A percentile compares a stretch with the other conserved stretches of the same genome.
Conservation (phyloP, 371 early-diverging fungal genomes). For the Lichtheimia ornata region DNA sequence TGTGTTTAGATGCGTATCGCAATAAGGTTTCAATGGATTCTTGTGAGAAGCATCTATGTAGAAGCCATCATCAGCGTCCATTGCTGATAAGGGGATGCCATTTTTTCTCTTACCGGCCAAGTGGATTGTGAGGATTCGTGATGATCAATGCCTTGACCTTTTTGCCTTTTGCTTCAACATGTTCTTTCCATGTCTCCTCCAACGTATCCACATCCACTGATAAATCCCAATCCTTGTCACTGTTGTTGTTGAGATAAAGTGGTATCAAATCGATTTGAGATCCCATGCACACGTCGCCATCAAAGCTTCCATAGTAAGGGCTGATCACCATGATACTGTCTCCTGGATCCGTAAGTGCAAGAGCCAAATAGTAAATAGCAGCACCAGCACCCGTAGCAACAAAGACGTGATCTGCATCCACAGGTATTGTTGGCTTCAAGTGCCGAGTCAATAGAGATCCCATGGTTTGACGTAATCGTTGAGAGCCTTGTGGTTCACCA, state of each 20-base stretch:
- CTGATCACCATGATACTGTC: constrained; percentile 72
- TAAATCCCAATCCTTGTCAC: constrained; percentile 6
- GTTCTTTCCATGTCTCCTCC: constrained; percentile 35
- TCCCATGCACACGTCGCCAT: constrained; percentile 56
- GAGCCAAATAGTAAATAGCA: constrained; percentile 60
- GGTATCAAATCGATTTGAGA: constrained; percentile 53
- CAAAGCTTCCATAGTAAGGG: constrained; percentile 80
- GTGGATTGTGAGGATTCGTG: constrained; percentile 74
- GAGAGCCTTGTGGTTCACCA: constrained; percentile 55
- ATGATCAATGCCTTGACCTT: constrained; percentile 57
- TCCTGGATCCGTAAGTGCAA: constrained; percentile 67
- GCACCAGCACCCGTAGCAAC: constrained; percentile 72
- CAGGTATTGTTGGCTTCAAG: constrained; percentile 47
- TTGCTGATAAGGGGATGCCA: not conserved
- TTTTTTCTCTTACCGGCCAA: constrained; percentile 41
- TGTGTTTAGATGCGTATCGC: constrained; percentile 59
- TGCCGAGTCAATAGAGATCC: constrained; percentile 62
- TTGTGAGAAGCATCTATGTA: constrained; percentile 54
- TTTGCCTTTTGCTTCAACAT: constrained; percentile 34
- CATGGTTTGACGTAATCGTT: constrained; percentile 47
- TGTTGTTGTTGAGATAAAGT: constrained; percentile 30
- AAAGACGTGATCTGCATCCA: constrained; percentile 56
- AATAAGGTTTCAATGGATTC: constrained; percentile 57
- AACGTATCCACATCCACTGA: constrained; percentile 37
- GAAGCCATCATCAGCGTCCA: not conserved